Evolutionary conservation across 805 yeast species (phyloP), one percentile per base, ranked within the genome.

Genomic region (Candida loeiensis): DNA sequence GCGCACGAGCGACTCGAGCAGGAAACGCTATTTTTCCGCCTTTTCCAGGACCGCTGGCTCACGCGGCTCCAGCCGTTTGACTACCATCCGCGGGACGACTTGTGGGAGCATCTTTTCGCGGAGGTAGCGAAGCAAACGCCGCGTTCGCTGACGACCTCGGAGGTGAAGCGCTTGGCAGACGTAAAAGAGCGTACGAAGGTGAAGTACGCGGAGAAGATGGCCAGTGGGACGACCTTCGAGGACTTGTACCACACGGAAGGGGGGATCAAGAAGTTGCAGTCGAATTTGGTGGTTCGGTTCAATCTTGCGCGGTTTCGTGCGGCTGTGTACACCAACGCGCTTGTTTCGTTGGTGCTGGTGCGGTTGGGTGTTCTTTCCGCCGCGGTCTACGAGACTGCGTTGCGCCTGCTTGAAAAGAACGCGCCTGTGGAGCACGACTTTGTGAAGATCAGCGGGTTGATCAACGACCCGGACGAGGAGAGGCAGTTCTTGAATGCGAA

Each of bases 301-400:
- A 82, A 80, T 52, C 66, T 85, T 37, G 74, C 77, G 22, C 69
- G 93, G 49, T 89, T 76, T 50, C 70, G 85, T 37, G 82, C 87
- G 53, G 63, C 74, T 24, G 70, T 81, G 51, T 74, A 97, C 48
- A 73, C 84, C 8, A 58, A 66, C 33, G 84, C 84, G 48, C 68
- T 93, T 12, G 76, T 69, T 1, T 76, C 76, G 24, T 71, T 84
- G 36, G 84, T 82, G 11, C 68, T 72, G 21, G 81, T 83, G 34
- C 72, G 87, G 39, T 61, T 89, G 22, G 98, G 98, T 2, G 61
- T 71, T 5, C 59, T 84, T 2, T 71, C 95, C 0, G 71, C 93
- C 0, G 60, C 69, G 32, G 71, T 93, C 8, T 91, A 85, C 55
- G 68, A 69, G 34, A 58, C 70, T 8, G 78, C 81, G 3, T 71